Conservation (phyloP, 306 rosid species). For the Pyrus bretschneideri region DNA sequence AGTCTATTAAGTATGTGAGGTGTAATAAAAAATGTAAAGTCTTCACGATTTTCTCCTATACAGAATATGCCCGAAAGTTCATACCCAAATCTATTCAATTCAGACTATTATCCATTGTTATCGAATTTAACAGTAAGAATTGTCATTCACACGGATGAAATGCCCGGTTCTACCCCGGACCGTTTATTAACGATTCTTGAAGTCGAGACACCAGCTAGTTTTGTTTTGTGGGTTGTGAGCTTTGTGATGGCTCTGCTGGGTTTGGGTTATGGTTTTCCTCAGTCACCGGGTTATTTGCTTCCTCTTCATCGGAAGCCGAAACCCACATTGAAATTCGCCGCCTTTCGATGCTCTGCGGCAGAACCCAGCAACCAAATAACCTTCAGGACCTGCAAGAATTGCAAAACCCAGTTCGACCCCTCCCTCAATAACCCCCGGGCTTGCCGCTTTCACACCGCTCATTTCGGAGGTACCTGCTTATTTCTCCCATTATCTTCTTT, state of each 20-base stretch:
- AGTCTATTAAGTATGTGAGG: too few relatives aligned
- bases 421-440: conserved; percentile 65
- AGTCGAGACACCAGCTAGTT: not conserved
- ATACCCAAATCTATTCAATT: fast-evolving
- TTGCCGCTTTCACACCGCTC: conserved; percentile 86
- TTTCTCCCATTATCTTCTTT: not conserved
- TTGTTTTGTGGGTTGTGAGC: not conserved
- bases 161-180: not conserved
- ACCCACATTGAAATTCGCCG: conserved; percentile 13
- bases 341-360: conserved; percentile 40
- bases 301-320: conserved; percentile 6
- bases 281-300: conserved; percentile 14
- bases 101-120: fast-evolving
- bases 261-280: conserved; percentile 21
- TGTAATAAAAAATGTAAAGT: too few relatives aligned
- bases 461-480: conserved; percentile 61
- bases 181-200: not conserved
- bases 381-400: conserved; percentile 76
- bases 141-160: not conserved
- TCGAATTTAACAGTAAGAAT: too few relatives aligned
- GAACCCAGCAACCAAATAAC: conserved; percentile 22
- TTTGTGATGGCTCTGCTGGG: conserved; percentile 16
- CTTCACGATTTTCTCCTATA: fast-evolving
- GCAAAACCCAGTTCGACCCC: conserved; percentile 78
- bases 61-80: too few relatives aligned